Percentiles rank a stretch among this genome's conserved stretches.
Conservation (phyloP, 2,329 filamentous ascomycete genomes). For the Ceratocystis smalleyi region DNA sequence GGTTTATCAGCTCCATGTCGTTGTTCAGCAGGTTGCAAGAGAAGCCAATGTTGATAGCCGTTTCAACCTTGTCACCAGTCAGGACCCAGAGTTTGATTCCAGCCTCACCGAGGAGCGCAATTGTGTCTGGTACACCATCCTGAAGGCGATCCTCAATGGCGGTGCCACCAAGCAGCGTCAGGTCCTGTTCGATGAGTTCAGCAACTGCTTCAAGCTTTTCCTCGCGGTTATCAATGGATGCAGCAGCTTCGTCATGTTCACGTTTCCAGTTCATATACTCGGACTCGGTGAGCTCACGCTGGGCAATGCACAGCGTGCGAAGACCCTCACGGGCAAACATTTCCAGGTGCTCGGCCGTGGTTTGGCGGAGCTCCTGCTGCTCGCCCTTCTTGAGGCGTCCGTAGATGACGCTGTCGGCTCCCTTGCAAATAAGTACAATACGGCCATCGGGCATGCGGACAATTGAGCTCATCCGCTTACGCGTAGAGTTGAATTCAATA, state of each 20-base stretch:
- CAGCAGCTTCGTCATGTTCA: conserved; percentile 74
- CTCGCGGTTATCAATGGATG: conserved; percentile 71
- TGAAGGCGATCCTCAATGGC: conserved; percentile 95
- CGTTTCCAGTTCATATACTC: conserved; percentile 76
- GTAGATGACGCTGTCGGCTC: conserved; percentile 94
- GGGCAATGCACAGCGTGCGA: conserved; percentile 83
- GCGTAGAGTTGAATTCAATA: conserved; percentile 84
- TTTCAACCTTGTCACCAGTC: conserved; percentile 97
- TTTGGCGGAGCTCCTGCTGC: conserved; percentile 65
- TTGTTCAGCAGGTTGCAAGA: conserved; percentile 96
- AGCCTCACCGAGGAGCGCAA: conserved; percentile 74
- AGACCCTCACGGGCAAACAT: conserved; percentile 94
- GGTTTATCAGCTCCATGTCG: conserved; percentile 88
- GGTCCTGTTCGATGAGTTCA: conserved; percentile 77
- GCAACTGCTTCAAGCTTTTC: conserved; percentile 84
- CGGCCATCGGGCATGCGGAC: conserved; percentile 82
- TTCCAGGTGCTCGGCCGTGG: conserved; percentile 85
- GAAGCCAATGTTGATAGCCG: conserved; percentile 98
- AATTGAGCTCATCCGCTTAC: conserved; percentile 96
- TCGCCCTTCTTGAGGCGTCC: conserved; percentile 72
- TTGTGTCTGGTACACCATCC: conserved; percentile 92
- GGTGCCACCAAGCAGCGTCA: conserved; percentile 78
- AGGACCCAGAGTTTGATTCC: conserved; percentile 98
- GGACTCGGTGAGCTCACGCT: conserved; percentile 62
- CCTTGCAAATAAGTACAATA: conserved; percentile 91